Evolutionary conservation across 371 early-diverging fungal genomes (phyloP).

Genomic region (Circinella minor): DNA sequence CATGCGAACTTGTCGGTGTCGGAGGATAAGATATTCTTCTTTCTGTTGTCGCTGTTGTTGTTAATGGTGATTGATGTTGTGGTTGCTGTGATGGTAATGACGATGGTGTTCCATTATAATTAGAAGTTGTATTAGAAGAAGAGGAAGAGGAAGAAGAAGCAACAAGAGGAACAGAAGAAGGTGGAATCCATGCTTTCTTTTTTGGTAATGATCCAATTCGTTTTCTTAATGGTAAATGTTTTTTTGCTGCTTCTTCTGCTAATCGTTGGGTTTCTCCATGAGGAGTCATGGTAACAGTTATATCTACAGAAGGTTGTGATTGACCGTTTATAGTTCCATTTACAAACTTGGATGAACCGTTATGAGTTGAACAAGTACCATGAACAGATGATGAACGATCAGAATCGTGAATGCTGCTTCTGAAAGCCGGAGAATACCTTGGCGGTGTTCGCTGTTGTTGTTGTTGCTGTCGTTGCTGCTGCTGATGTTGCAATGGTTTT

Average conservation of each 20-base stretch:
- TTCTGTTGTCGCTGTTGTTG: conserved; percentile 9
- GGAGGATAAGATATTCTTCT: conserved; percentile 18
- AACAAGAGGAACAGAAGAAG: background rate
- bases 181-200: conserved; percentile 6
- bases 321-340: background rate
- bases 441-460: background rate
- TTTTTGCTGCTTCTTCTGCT: conserved; percentile 12
- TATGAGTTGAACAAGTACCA: background rate
- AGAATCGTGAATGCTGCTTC: conserved; percentile 5
- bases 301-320: background rate
- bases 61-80: background rate
- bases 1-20: conserved; percentile 21
- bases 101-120: background rate
- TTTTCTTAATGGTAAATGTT: conserved; percentile 36
- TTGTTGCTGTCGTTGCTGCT: conserved; percentile 1
- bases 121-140: background rate
- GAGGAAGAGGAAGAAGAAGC: background rate
- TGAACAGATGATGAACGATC: conserved; percentile 2
- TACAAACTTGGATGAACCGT: background rate
- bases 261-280: conserved; percentile 1
- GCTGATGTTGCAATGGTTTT: background rate
- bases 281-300: no score
- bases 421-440: conserved; percentile 11
- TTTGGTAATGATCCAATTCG: conserved; percentile 25
- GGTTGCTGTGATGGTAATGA: conserved; percentile 11